Evolutionary conservation across 306 rosid species (phyloP).

Genomic region (Alnus rubra): DNA sequence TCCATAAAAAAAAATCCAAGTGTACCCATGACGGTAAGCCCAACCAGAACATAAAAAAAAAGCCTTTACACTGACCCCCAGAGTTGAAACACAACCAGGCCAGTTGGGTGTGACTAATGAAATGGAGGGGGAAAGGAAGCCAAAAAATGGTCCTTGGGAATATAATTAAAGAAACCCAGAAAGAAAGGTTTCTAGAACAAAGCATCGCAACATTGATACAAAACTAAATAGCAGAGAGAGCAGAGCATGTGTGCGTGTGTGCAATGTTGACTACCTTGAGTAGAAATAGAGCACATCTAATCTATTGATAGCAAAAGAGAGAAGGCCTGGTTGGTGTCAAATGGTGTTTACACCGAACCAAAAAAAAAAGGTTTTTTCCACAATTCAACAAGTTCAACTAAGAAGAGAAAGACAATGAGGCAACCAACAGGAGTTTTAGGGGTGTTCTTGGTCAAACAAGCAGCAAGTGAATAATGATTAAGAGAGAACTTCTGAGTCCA

Average conservation of each 20-base stretch:
- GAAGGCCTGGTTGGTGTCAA: neutral
- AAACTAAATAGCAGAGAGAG: neutral
- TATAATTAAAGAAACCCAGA: neutral
- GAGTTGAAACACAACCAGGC: neutral
- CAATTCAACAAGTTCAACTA: neutral
- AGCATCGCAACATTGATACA: neutral
- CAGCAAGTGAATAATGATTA: neutral
- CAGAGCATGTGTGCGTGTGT: neutral
- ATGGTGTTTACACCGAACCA: neutral
- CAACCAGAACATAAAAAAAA: neutral
- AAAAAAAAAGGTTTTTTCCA: neutral
- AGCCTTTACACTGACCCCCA: neutral
- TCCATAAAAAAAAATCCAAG: neutral
- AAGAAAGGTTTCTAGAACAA: neutral
- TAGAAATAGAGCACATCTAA: neutral
- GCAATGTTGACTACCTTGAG: neutral
- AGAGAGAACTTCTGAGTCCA: neutral
- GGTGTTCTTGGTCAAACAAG: neutral
- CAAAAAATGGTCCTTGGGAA: neutral
- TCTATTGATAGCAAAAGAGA: neutral
- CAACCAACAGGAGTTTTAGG: neutral
- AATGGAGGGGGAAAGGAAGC: neutral
- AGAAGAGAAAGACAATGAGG: neutral
- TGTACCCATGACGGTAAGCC: neutral
- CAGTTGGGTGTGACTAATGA: neutral